Percentiles rank a stretch among this genome's conserved stretches.
Evolutionary conservation across 1,284 basidiomycete genomes (phyloP).

Genomic region (Cutaneotrichosporon sp.): DNA sequence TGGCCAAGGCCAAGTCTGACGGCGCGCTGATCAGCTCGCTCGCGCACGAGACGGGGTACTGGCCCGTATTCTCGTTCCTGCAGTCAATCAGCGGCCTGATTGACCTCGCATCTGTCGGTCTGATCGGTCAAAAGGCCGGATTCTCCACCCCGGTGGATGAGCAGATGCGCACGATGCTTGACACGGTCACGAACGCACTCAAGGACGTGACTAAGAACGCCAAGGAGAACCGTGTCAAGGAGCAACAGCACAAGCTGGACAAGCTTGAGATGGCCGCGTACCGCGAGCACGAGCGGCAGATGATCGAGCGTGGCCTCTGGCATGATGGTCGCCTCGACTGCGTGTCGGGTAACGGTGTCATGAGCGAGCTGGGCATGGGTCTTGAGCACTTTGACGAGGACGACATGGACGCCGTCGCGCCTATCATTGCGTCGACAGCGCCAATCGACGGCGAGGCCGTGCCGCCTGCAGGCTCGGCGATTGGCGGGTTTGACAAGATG

Average conservation of each 20-base stretch:
- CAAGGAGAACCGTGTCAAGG: constrained; percentile 49
- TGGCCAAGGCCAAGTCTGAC: constrained; percentile 71
- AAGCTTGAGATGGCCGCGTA: constrained; percentile 23
- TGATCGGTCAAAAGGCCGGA: constrained; percentile 95
- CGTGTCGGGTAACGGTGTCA: constrained; percentile 72
- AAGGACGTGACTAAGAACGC: constrained; percentile 53
- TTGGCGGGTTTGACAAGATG: neutral
- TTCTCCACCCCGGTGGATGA: constrained; percentile 75
- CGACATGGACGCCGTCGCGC: constrained; percentile 45
- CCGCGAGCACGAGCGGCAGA: constrained; percentile 29
- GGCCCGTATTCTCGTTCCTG: constrained; percentile 84
- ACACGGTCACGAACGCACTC: constrained; percentile 68
- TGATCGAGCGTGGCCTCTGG: constrained; percentile 60
- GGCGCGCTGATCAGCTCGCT: constrained; percentile 62
- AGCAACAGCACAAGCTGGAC: constrained; percentile 24
- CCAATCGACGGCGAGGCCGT: constrained; percentile 33
- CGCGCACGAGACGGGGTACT: constrained; percentile 73
- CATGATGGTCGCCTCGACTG: constrained; percentile 76
- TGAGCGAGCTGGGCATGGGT: constrained; percentile 74
- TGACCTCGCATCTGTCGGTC: constrained; percentile 84
- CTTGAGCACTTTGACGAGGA: constrained; percentile 55
- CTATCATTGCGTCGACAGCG: constrained; percentile 27
- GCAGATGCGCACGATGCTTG: constrained; percentile 81
- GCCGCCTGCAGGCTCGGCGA: constrained; percentile 13
- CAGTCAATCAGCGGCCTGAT: constrained; percentile 79